Percentiles rank a stretch among this genome's conserved stretches.
Conservation (phyloP, 108 stramenopile species). For the Fragilaria radians region DNA sequence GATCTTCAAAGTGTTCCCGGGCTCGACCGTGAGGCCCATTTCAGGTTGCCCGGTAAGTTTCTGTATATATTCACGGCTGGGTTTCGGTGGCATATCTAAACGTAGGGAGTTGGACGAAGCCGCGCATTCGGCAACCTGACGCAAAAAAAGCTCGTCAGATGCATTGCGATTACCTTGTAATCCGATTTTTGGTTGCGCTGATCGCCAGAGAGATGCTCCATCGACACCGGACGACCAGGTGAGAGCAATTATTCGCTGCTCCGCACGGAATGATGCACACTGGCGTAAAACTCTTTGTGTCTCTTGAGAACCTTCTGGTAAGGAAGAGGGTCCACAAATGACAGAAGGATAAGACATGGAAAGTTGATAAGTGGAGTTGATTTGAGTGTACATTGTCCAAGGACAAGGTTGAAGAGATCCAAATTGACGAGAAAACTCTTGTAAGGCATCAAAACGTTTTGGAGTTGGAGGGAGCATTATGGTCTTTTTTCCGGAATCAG, state of each 20-base stretch:
- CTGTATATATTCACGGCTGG: slow-evolving; percentile 23
- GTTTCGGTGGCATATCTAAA: slow-evolving; percentile 3
- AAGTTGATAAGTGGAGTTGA: slow-evolving; percentile 69
- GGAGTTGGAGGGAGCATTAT: slow-evolving; percentile 46
- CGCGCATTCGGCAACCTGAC: slow-evolving; percentile 68
- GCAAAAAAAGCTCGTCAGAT: slow-evolving; percentile 78
- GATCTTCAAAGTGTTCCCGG: slow-evolving; percentile 65
- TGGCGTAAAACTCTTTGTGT: slow-evolving; percentile 50
- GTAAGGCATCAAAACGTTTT: slow-evolving; percentile 58
- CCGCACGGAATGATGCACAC: slow-evolving; percentile 79
- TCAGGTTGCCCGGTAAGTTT: slow-evolving; percentile 30
- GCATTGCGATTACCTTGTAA: slow-evolving; percentile 81
- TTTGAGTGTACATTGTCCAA: slow-evolving; percentile 47
- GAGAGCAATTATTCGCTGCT: slow-evolving; percentile 84
- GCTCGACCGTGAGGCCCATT: slow-evolving; percentile 25
- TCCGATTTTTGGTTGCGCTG: slow-evolving; percentile 95
- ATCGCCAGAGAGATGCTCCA: slow-evolving; percentile 89
- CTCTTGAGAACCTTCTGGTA: slow-evolving; percentile 43
- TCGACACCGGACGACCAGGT: slow-evolving; percentile 71
- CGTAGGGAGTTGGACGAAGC: slow-evolving; percentile 39
- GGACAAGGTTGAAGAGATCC: slow-evolving; percentile 18
- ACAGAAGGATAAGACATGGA: slow-evolving; percentile 85
- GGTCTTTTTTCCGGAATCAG: slow-evolving; percentile 18
- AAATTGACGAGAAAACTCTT: slow-evolving; percentile 56
- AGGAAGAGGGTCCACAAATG: slow-evolving; percentile 79